Conservation (phyloP, 2,329 filamentous ascomycete species). For the Cylindrodendrum hubeiense region DNA sequence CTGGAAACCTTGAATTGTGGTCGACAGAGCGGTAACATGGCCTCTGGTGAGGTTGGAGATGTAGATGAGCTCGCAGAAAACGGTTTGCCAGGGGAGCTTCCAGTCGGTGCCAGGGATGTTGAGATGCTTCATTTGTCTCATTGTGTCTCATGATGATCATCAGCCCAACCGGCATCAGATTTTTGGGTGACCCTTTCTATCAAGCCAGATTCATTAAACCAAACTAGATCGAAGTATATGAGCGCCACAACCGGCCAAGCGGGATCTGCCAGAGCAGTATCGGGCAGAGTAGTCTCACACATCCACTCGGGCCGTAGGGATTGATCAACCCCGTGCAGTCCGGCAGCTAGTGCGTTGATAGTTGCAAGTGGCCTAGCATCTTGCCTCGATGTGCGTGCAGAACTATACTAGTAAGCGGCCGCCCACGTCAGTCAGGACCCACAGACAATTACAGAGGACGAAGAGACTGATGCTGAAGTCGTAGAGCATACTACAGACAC, state of each 20-base stretch:
- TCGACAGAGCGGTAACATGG: constrained; percentile 69
- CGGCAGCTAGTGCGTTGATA: constrained; percentile 54
- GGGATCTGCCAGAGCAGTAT: constrained; percentile 69
- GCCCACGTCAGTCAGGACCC: constrained; percentile 64
- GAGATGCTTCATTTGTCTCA: constrained; percentile 63
- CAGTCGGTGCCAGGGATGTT: constrained; percentile 74
- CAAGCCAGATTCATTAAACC: constrained; percentile 72
- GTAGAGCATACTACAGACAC: constrained; percentile 68
- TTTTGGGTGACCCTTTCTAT: constrained; percentile 75
- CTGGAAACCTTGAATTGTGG: constrained; percentile 50
- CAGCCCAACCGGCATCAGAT: constrained; percentile 73
- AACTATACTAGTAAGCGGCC: constrained; percentile 67
- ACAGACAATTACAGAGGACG: constrained; percentile 75
- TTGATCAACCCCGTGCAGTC: constrained; percentile 66
- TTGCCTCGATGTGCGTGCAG: constrained; percentile 62
- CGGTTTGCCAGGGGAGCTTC: constrained; percentile 74
- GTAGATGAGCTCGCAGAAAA: constrained; percentile 76
- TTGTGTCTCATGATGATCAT: constrained; percentile 69
- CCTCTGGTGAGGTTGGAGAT: constrained; percentile 73
- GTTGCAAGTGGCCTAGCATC: constrained; percentile 32
- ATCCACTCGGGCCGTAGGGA: constrained; percentile 77
- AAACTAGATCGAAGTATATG: constrained; percentile 76
- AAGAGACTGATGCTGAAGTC: constrained; percentile 75
- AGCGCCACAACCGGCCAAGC: constrained; percentile 72
- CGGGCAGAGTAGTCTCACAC: constrained; percentile 73